Evolutionary conservation across 2,329 filamentous ascomycete species (phyloP).

Genomic region (Chaetoscypha palmicola): DNA sequence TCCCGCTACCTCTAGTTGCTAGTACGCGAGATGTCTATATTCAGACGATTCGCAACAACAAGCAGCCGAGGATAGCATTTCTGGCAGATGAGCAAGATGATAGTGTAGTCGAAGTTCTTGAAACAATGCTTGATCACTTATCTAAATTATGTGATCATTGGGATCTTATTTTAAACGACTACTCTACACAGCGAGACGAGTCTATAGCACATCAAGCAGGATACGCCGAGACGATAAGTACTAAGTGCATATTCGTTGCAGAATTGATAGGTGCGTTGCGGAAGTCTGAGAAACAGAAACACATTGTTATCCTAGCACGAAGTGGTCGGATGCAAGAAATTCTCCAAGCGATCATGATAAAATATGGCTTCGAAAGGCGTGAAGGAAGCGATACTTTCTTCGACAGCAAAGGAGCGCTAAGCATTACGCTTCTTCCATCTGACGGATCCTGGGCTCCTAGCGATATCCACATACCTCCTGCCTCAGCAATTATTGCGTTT

Average conservation of each 20-base stretch:
- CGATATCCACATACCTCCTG: background rate
- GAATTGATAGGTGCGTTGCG: constrained; percentile 44
- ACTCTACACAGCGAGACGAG: constrained; percentile 33
- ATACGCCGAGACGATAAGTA: constrained; percentile 48
- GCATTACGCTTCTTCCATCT: background rate
- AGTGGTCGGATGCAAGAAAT: constrained; percentile 44
- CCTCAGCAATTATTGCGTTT: constrained; percentile 7
- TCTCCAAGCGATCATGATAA: constrained; percentile 42
- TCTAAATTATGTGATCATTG: constrained; percentile 52
- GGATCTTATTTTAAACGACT: constrained; percentile 42
- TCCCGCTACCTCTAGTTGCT: constrained; percentile 52
- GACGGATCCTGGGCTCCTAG: background rate
- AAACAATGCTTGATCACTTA: constrained; percentile 44
- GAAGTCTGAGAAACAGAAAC: constrained; percentile 39
- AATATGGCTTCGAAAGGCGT: constrained; percentile 32
- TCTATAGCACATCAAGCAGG: constrained; percentile 39
- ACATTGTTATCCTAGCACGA: constrained; percentile 47
- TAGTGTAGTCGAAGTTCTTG: constrained; percentile 39
- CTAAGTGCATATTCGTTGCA: constrained; percentile 53
- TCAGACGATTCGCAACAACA: constrained; percentile 40
- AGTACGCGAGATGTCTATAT: constrained; percentile 47
- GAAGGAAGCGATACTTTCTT: constrained; percentile 26
- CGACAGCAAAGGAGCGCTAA: constrained; percentile 7
- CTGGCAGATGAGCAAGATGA: constrained; percentile 38
- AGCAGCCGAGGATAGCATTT: constrained; percentile 40